Conservation (phyloP, 352 stramenopile genomes). For the Blastocystis hominis region DNA sequence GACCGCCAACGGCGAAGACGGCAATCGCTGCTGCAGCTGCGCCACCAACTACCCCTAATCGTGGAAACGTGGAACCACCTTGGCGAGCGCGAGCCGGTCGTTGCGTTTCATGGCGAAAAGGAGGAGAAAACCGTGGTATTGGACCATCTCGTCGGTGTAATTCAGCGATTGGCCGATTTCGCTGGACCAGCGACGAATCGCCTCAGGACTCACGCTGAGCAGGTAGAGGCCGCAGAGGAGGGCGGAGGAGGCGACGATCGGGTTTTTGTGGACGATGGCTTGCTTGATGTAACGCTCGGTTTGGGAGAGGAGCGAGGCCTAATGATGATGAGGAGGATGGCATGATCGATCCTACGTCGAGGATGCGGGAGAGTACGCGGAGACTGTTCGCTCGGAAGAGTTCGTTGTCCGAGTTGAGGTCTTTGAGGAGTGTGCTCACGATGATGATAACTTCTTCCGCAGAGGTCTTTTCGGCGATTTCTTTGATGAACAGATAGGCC, state of each 20-base stretch:
- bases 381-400: slow-evolving; percentile 96
- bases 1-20: slow-evolving; percentile 73
- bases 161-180: slow-evolving; percentile 90
- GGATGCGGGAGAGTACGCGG: slow-evolving; percentile 87
- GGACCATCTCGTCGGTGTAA: slow-evolving; percentile 86
- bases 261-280: slow-evolving; percentile 93
- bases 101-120: slow-evolving; percentile 96
- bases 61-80: slow-evolving; percentile 62
- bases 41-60: slow-evolving; percentile 64
- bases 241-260: slow-evolving; percentile 85
- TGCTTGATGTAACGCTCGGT: slow-evolving; percentile 96
- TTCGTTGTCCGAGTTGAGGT: slow-evolving; percentile 95
- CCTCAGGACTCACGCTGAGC: slow-evolving; percentile 64
- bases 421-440: slow-evolving; percentile 93
- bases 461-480: slow-evolving; percentile 80
- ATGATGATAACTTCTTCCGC: slow-evolving; percentile 91
- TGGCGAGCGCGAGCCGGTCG: slow-evolving; percentile 92
- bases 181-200: slow-evolving; percentile 84
- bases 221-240: slow-evolving; percentile 81
- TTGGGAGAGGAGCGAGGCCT: slow-evolving; percentile 75
- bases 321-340: not conserved
- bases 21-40: slow-evolving; percentile 64
- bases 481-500: slow-evolving; percentile 99
- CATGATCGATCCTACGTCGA: slow-evolving; percentile 71
- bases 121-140: slow-evolving; percentile 94